Base-by-base conservation (phyloP, 805 yeast genomes). In the Candida ulmi region DNA sequence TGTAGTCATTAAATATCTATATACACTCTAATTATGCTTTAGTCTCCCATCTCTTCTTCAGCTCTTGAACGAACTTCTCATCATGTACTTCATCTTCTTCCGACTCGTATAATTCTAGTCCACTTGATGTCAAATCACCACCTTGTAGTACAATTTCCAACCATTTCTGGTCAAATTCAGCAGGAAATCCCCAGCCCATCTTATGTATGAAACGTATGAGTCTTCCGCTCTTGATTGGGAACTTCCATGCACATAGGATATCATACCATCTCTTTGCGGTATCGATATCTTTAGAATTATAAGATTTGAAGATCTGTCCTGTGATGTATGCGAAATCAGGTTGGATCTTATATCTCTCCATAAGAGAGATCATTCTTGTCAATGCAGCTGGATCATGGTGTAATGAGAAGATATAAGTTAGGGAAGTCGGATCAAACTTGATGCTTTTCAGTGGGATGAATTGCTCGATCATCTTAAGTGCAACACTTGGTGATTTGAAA, bases 131-230 rank as follows among this genome's bases (percentile, higher is more conserved):
- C 13, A 16, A 21, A 8, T 8, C 11, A 8, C 35, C 25, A n/a
- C 16, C 34, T 6, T 19, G 8, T 4, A 31, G 11, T 4, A 31
- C 34, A 7, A 18, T 5, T 5, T 44, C 44, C n/a, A 44, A 21
- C 6, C 39, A n/a, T 15, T 30, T 36, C 16, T 35, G 6, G 18
- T 45, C 43, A 24, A 43, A 45, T 30, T 38, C 31, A 3, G 33
- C 29, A 12, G 51, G 50, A 13, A 45, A 41, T 16, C 40, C 43
- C 52, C 52, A 48, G 5, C 39, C 41, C 11, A 27, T 23, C 12
- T 36, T 17, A 13, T 36, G 25, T 11, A 44, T 39, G 8, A 46
- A 30, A 17, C 28, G 28, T 11, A 42, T 44, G 15, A 48, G 30
- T 32, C 42, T 31, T 28, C 40, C 41, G 26, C 44, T 39, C 5